Base-by-base conservation (phyloP, 169 alveolate genomes). In the Plasmodium ovale region DNA sequence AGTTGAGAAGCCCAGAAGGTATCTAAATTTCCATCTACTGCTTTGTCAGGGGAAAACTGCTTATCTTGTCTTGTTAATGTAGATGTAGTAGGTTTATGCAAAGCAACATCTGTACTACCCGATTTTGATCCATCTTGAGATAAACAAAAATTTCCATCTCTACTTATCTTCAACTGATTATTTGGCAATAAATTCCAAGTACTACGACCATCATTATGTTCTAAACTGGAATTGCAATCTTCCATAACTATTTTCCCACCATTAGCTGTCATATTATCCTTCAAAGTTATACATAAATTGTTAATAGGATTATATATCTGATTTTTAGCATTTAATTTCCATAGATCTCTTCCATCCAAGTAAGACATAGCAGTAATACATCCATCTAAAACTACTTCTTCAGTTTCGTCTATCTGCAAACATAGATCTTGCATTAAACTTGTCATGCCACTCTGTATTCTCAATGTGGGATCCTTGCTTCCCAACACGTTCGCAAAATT, bases 401-500 rank as follows among this genome's bases (percentile, higher is more conserved):
- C 91, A n/a, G 92, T 94, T 29, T 89, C 93, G 59, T 92, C 94
- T 37, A 87, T 89, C 56, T 94, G 96, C 59, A 94, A 90, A 84
- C 96, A 94, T 91, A 94, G 47, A 59, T 94, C 96, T 84, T 91
- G 85, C 23, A 65, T 37, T 44, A 58, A 77, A 27, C 95, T 95
- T n/a, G 98, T 94, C 72, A 96, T 96, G 2, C 98, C 98, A 35
- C 97, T 92, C 27, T 94, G 96, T 53, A 96, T 95, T 85, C 97
- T 89, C 37, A 96, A 87, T 0, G 94, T 73, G 10, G 98, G 97
- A 59, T 94, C 96, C 92, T 62, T 87, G 39, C 84, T 72, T 3
- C 96, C 96, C 31, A 88, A 88, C 19, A 95, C 95, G 77, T 95
- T 97, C 35, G 94, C 94, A 29, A 93, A 94, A 60, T 92, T 95